Percentiles rank a stretch among this genome's conserved stretches.
Evolutionary conservation across 169 alveolate species (phyloP).

Genomic region (Ichthyophthirius multifiliis): DNA sequence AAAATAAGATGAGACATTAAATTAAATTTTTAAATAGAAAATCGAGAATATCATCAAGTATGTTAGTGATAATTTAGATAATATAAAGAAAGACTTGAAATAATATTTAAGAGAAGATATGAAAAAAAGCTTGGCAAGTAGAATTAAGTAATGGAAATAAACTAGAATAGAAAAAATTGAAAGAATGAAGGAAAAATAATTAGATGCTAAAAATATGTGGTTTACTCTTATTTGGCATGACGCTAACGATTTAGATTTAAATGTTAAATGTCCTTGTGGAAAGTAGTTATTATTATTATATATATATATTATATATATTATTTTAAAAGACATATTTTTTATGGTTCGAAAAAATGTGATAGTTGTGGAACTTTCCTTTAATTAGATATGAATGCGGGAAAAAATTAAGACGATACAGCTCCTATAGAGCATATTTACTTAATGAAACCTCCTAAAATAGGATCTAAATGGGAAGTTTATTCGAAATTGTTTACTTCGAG

Average conservation of each 20-base stretch:
- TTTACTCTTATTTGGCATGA: neutral
- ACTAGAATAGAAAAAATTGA: neutral
- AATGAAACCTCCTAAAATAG: neutral
- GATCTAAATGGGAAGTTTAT: neutral
- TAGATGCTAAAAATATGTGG: neutral
- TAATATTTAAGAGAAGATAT: neutral
- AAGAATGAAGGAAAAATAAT: neutral
- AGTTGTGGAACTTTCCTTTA: neutral
- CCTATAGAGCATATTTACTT: neutral
- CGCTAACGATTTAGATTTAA: neutral
- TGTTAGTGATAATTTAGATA: neutral
- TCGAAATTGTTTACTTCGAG: neutral
- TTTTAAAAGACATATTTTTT: neutral
- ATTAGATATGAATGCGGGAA: constrained; percentile 4
- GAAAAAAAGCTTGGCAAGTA: neutral
- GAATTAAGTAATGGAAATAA: neutral
- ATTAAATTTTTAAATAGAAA: neutral
- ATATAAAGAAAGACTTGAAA: neutral
- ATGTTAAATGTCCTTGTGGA: constrained; percentile 4
- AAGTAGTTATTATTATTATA: neutral
- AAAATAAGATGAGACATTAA: too few relatives aligned
- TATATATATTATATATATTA: neutral
- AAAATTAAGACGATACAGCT: neutral
- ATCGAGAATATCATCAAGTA: neutral
- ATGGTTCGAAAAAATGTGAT: constrained; percentile 3